Base-by-base conservation (phyloP, 73 alveolate species). In the Paramecium octaurelia region DNA sequence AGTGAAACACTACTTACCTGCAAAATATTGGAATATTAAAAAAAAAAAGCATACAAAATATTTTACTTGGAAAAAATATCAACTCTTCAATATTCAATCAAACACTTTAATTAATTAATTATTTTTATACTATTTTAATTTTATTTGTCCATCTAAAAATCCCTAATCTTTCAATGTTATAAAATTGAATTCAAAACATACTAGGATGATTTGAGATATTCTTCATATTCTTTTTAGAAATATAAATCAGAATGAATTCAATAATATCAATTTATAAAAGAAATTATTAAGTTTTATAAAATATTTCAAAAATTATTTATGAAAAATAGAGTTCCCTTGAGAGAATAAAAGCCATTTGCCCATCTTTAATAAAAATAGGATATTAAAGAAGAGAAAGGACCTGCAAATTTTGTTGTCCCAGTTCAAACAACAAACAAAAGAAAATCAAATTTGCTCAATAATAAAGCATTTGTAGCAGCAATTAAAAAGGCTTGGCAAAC, bases 401-500 rank as follows among this genome's bases (percentile, higher is more conserved):
- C 86, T 21, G 86, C 77, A 0, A 29, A 70, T 70, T 70, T 29
- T 24, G 86, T 24, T 23, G 54, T 70, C 2, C 46, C 46, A 3
- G 86, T 70, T 18, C 8, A 70, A 34, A 24, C 46, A 23, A 70
- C 46, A 11, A 34, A 31, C 2, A 31, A n/a, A 70, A 70, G 86
- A 70, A 59, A 59, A 29, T 59, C 77, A 24, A n/a, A 70, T 23
- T 70, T 70, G 7, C 86, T 70, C 6, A 70, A 34, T 38, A 70
- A 76, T 76, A 76, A 76, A 42, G 64, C 64, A 38, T 76, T 76
- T 76, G 71, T 76, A 11, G 70, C 70, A 42, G 48, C 23, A 38
- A 42, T 76, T 43, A 76, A 76, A 36, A 76, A 43, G 9, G 89
- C 89, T 42, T 76, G 89, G 89, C 40, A 76, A 76, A 38, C 89